Base-by-base conservation (phyloP, 306 rosid genomes). In the Fragaria ananassa region DNA sequence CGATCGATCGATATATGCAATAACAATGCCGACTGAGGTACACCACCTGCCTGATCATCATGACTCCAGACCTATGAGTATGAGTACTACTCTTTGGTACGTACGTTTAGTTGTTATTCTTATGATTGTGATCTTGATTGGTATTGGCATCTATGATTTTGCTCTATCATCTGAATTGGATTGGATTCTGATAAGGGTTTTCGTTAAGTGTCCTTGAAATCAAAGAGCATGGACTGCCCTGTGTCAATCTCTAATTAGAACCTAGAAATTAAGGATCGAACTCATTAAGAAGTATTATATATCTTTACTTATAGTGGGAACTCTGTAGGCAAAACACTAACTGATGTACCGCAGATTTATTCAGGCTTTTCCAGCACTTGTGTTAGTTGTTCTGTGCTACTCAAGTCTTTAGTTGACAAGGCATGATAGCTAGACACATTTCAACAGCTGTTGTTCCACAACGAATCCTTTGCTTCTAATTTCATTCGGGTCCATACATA, bases 51-150 rank as follows among this genome's bases (percentile, higher is more conserved):
- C 21, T 10, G 50, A 57, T 25, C 60, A 57, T 47, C 60, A 57
- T 47, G 60, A 74, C 37, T 31, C 82, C 72, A 13, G 39, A 6
- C 37, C 82, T 68, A 64, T 65, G 27, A 11, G 34, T 68, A 64
- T 65, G 27, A 11, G 34, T 58, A 25, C 42, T 62, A 11, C 41
- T 79, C 58, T 79, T 51, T 79, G 74, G 78, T 72, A 72, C 8
- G 46, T 8, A 72, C 3, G 35, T 8, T 27, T 42, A 25, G 3
- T 46, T 12, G 18, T 42, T 27, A 56, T 25, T 74, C 68, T 23
- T 25, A 23, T 58, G 10, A 46, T 49, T 53, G 4, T 46, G 14
- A 62, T 49, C 50, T 69, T 69, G 73, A 69, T 69, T 21, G 41
- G 8, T 46, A 68, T 27, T 27, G 3, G n/a, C 19, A 46, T 69